phyloP scores from a whole-genome alignment of 495 filamentous ascomycete species.

The Daldinia caldariorum region DNA sequence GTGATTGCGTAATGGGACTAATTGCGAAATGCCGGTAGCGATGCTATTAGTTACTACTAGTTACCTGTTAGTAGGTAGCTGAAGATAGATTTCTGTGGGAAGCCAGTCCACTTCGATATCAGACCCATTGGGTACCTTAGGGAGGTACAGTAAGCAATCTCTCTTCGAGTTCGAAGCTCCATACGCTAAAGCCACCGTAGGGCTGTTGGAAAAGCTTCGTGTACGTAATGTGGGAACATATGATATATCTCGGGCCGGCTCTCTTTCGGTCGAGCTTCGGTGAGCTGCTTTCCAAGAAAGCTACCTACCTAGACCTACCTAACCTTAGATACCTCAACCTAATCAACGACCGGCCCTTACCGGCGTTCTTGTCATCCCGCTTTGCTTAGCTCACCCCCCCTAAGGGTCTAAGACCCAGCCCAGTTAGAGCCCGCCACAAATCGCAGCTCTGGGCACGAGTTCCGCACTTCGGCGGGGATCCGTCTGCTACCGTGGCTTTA shows the following conservation, averaged over 20 bases:
- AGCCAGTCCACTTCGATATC: neutral
- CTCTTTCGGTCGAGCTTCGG: neutral
- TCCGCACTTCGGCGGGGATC: neutral
- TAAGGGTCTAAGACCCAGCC: neutral
- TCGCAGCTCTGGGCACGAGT: neutral
- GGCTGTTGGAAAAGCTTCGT: slow-evolving; percentile 10
- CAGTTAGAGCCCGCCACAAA: slow-evolving; percentile 1
- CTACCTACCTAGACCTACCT: neutral
- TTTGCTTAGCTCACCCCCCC: neutral
- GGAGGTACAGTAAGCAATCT: neutral
- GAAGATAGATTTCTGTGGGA: neutral
- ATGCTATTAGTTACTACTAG: too few relatives aligned
- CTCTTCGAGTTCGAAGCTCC: slow-evolving; percentile 6
- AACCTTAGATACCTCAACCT: too few relatives aligned
- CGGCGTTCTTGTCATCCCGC: neutral
- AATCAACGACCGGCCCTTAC: neutral
- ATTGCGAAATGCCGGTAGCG: neutral
- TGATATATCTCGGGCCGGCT: neutral
- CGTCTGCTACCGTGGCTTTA: neutral
- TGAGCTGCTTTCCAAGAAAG: neutral
- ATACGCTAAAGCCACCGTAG: slow-evolving; percentile 2
- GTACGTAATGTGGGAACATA: slow-evolving; percentile 6
- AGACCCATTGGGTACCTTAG: neutral
- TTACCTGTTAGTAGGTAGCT: neutral
- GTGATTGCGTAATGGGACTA: neutral